phyloP scores from a whole-genome alignment of 768 basidiomycete genomes.

The Boletus subparvulus region DNA sequence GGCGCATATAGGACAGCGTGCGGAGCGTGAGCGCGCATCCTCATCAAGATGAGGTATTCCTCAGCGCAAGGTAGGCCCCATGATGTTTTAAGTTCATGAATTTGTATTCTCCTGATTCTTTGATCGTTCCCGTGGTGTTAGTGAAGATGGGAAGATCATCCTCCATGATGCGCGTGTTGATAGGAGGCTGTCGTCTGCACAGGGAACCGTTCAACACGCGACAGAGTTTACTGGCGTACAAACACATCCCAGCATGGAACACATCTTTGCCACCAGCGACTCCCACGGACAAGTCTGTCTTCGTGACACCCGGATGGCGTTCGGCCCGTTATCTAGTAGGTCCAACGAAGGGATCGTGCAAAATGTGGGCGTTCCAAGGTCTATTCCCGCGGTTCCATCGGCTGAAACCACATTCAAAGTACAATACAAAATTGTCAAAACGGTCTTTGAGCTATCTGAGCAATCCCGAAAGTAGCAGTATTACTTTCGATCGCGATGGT shows the following conservation, averaged over 20 bases:
- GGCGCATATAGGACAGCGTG: conserved; percentile 54
- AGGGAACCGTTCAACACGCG: conserved; percentile 50
- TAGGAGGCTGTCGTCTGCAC: conserved; percentile 37
- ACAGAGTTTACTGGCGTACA: conserved; percentile 63
- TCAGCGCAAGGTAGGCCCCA: conserved; percentile 61
- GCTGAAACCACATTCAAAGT: conserved; percentile 40
- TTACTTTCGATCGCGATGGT: conserved; percentile 71
- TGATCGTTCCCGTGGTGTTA: conserved; percentile 31
- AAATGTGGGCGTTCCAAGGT: conserved; percentile 12
- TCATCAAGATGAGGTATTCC: conserved; percentile 61
- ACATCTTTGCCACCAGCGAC: conserved; percentile 70
- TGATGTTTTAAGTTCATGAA: conserved; percentile 13
- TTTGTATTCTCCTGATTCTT: conserved; percentile 16
- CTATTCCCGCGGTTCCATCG: conserved; percentile 7
- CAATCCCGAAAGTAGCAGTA: conserved; percentile 67
- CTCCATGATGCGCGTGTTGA: conserved; percentile 58
- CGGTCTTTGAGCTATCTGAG: conserved; percentile 39
- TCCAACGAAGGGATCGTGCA: conserved; percentile 56
- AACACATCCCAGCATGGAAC: conserved; percentile 65
- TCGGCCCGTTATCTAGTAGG: conserved; percentile 49
- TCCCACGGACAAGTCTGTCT: conserved; percentile 58
- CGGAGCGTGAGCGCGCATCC: conserved; percentile 66
- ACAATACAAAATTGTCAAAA: conserved; percentile 47
- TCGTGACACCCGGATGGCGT: conserved; percentile 73
- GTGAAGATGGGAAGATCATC: conserved; percentile 69